These are phyloP conservation scores for Osmozyma mogii DNA, from an alignment of 805 yeast genomes.

Conservation along the genomic window DNA sequence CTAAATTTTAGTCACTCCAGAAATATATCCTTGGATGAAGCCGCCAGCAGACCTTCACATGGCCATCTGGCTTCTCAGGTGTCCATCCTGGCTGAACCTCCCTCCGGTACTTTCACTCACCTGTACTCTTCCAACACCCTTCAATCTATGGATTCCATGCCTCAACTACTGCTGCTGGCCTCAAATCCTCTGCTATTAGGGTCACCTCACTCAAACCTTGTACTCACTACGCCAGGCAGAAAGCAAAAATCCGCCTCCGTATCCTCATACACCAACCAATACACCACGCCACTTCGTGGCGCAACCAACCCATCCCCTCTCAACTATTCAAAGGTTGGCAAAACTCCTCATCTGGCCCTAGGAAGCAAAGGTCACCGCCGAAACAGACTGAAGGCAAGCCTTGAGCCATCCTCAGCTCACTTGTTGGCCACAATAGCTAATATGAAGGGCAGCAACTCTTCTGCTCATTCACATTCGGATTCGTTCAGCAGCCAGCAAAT, in stretches of 20 bases:
- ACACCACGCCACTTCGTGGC: constrained; percentile 29
- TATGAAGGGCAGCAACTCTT: constrained; percentile 6
- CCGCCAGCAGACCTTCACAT: constrained; percentile 4
- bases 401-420: constrained; percentile 9
- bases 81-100: constrained; percentile 11
- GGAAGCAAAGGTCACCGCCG: constrained; percentile 11
- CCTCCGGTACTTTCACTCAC: constrained; percentile 10
- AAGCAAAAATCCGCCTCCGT: constrained; percentile 30
- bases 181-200: constrained; percentile 29
- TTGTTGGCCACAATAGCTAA: constrained; percentile 12
- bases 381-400: constrained; percentile 9
- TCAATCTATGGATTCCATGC: constrained; percentile 27
- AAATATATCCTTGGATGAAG: constrained; percentile 12
- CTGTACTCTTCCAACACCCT: constrained; percentile 12
- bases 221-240: constrained; percentile 27
- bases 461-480: background rate
- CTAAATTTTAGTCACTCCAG: constrained; percentile 12
- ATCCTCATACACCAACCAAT: constrained; percentile 16
- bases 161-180: constrained; percentile 27
- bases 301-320: constrained; percentile 8
- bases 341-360: constrained; percentile 27
- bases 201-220: constrained; percentile 22
- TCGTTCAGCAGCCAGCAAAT: background rate
- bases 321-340: constrained; percentile 22
- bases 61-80: constrained; percentile 8